phyloP scores from a whole-genome alignment of 805 yeast genomes.

The Saturnispora zaruensis region DNA sequence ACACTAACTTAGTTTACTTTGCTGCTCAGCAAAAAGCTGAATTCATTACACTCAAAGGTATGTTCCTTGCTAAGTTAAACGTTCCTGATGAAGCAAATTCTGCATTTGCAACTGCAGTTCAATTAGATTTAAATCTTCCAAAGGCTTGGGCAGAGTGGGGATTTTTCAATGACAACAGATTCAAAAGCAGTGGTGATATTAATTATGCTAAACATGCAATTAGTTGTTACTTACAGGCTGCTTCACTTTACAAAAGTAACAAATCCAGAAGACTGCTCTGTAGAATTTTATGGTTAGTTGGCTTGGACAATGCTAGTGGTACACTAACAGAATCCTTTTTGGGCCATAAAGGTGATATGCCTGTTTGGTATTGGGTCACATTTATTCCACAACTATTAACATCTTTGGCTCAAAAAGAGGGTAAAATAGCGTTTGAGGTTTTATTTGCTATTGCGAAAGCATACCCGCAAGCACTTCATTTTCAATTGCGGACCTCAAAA shows the following conservation, averaged over 20 bases:
- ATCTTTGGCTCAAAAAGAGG: constrained; percentile 85
- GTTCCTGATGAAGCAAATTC: constrained; percentile 94
- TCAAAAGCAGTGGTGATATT: constrained; percentile 73
- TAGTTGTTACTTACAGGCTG: constrained; percentile 94
- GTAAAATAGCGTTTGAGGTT: constrained; percentile 77
- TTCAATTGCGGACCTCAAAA: constrained; percentile 88
- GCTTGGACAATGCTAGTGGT: constrained; percentile 80
- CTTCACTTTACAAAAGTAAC: constrained; percentile 88
- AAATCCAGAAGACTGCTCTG: constrained; percentile 84
- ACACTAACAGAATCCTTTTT: constrained; percentile 82
- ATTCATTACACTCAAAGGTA: constrained; percentile 94
- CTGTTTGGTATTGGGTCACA: constrained; percentile 99
- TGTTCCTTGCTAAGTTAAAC: constrained; percentile 87
- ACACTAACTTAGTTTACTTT: constrained; percentile 91
- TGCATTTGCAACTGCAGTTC: constrained; percentile 97
- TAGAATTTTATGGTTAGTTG: constrained; percentile 85
- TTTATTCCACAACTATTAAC: constrained; percentile 91
- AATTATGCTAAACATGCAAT: constrained; percentile 88
- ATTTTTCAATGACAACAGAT: constrained; percentile 78
- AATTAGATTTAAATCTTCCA: constrained; percentile 85
- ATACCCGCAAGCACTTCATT: constrained; percentile 95
- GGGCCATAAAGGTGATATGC: constrained; percentile 88
- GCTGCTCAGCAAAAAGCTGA: constrained; percentile 98
- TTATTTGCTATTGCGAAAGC: constrained; percentile 89
- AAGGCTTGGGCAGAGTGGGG: constrained; percentile 99